A percentile compares a stretch with the other conserved stretches of the same genome.
phyloP scores from a whole-genome alignment of 345 rosid genomes.

The Eucalyptus guilfoylei region DNA sequence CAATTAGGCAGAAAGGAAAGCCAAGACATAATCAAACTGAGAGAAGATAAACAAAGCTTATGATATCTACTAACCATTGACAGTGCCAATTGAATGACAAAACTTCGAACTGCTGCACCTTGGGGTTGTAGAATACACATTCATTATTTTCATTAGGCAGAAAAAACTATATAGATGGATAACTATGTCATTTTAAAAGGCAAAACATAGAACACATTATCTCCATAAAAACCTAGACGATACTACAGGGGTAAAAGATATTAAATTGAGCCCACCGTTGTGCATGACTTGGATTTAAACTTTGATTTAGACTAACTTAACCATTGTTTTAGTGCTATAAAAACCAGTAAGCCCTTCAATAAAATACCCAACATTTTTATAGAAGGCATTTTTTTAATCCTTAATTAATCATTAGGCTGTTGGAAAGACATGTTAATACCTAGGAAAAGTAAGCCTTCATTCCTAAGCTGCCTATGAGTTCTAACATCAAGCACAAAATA shows the following conservation, averaged over 20 bases:
- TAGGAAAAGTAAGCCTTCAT: too few species aligned
- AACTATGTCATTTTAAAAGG: too few species aligned
- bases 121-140: constrained; percentile 55
- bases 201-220: too few species aligned
- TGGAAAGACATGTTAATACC: not conserved
- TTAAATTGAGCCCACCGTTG: not conserved
- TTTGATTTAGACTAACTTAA: not conserved
- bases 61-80: constrained; percentile 47
- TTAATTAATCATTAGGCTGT: not conserved
- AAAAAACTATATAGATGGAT: not conserved
- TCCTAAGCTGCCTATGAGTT: too few species aligned
- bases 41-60: not conserved
- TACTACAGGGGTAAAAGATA: too few species aligned
- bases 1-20: not conserved
- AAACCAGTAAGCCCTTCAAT: not conserved
- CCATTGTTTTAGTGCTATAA: not conserved
- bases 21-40: not conserved
- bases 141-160: not conserved
- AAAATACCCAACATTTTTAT: too few species aligned
- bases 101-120: constrained; percentile 77
- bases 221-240: too few species aligned
- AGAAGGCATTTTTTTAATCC: not conserved
- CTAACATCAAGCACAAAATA: too few species aligned
- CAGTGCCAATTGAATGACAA: constrained; percentile 77
- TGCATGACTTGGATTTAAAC: not conserved